These are phyloP conservation scores for Sporisorium reilianum DNA, from an alignment of 1,284 basidiomycete genomes.

Conservation along the genomic window DNA sequence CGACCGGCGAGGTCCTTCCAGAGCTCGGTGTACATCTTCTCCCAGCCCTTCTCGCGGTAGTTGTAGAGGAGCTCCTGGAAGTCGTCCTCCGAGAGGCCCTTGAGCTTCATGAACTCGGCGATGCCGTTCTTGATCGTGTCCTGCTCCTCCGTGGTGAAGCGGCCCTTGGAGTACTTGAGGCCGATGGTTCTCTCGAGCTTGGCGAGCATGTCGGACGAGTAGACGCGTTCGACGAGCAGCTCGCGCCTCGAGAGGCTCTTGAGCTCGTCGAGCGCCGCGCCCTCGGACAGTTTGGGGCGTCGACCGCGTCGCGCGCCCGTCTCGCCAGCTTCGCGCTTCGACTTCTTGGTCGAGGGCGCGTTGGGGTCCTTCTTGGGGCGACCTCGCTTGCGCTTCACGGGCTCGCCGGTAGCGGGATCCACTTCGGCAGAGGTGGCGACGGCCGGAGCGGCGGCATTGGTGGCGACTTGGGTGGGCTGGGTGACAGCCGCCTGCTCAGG, in stretches of 20 bases:
- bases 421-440: conserved; percentile 11
- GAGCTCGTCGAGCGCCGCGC: conserved; percentile 33
- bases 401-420: conserved; percentile 21
- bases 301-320: conserved; percentile 31
- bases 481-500: conserved; percentile 11
- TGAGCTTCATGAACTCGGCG: conserved; percentile 43
- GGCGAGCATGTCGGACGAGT: conserved; percentile 48
- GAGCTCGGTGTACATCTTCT: conserved; percentile 49
- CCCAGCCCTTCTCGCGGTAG: conserved; percentile 46
- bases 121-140: conserved; percentile 47
- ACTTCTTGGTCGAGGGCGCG: conserved; percentile 35
- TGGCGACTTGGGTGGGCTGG: conserved; percentile 12
- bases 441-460: conserved; percentile 10
- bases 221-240: conserved; percentile 52
- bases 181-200: conserved; percentile 51
- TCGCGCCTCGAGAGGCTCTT: conserved; percentile 29
- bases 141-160: conserved; percentile 44
- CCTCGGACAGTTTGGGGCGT: conserved; percentile 43
- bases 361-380: conserved; percentile 37
- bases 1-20: conserved; percentile 49
- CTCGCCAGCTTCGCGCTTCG: conserved; percentile 36
- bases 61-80: conserved; percentile 54
- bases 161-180: conserved; percentile 47
- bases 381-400: conserved; percentile 40
- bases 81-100: conserved; percentile 45